phyloP scores from a whole-genome alignment of 495 filamentous ascomycete species.

The Aspergillus haitiensis region DNA sequence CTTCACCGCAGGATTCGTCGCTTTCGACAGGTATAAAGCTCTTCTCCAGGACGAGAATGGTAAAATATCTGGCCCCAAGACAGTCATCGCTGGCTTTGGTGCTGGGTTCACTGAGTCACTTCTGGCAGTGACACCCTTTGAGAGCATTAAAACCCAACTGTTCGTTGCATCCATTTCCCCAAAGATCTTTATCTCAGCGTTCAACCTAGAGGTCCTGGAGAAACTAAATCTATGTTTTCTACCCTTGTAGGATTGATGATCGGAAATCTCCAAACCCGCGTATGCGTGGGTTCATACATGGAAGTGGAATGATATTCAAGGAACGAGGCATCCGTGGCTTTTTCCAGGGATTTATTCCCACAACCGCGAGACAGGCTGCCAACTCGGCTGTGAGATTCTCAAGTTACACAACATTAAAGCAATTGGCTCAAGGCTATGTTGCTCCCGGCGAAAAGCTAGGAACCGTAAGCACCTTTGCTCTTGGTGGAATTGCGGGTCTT shows the following conservation, averaged over 20 bases:
- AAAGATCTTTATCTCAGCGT: not conserved
- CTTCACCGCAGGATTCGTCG: slow-evolving; percentile 73
- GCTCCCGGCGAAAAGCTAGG: slow-evolving; percentile 94
- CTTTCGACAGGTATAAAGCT: slow-evolving; percentile 89
- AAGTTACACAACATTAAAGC: slow-evolving; percentile 85
- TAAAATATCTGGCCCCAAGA: slow-evolving; percentile 85
- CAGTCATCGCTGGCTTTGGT: slow-evolving; percentile 91
- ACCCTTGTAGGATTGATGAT: slow-evolving; percentile 75
- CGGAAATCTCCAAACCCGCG: slow-evolving; percentile 83
- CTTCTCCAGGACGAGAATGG: slow-evolving; percentile 81
- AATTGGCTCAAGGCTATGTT: slow-evolving; percentile 87
- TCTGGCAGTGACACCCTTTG: slow-evolving; percentile 92
- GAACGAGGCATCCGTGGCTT: slow-evolving; percentile 89
- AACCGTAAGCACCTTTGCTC: slow-evolving; percentile 81
- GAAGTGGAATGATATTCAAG: slow-evolving; percentile 77
- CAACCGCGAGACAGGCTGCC: slow-evolving; percentile 89
- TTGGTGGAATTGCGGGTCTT: slow-evolving; percentile 84
- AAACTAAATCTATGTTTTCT: slow-evolving; percentile 1
- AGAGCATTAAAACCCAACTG: slow-evolving; percentile 96
- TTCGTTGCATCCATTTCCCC: slow-evolving; percentile 32
- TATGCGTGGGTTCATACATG: slow-evolving; percentile 90
- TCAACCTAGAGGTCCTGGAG: not conserved
- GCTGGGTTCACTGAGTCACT: slow-evolving; percentile 93
- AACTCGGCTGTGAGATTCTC: slow-evolving; percentile 90
- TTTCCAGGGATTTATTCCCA: slow-evolving; percentile 95